These are phyloP conservation scores for Chlorella ohadii DNA, from an alignment of 139 green algal genomes.

Conservation along the genomic window DNA sequence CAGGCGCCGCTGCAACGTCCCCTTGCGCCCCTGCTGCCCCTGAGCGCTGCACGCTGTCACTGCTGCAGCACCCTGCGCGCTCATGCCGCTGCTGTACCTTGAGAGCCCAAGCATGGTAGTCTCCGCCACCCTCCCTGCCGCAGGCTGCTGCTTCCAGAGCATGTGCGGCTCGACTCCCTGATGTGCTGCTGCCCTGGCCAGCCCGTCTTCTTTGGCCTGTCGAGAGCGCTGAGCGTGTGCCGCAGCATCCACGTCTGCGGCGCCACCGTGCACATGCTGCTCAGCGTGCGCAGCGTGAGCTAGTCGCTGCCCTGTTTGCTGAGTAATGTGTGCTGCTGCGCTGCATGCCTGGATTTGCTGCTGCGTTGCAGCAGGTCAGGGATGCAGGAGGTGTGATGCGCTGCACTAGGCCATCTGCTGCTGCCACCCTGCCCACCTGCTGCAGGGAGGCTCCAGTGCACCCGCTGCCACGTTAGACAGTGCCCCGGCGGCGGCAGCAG, in stretches of 20 bases:
- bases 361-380: no score
- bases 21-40: neutral
- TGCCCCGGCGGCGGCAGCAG: no score
- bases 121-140: neutral
- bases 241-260: neutral
- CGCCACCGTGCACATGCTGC: neutral
- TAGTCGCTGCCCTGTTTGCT: no score
- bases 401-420: no score
- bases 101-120: neutral
- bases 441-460: no score
- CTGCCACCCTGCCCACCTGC: no score
- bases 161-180: neutral
- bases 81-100: no score
- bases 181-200: neutral
- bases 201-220: constrained; percentile 15
- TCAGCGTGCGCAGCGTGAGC: neutral
- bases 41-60: no score
- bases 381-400: no score
- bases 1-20: neutral
- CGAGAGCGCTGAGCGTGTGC: neutral
- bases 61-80: no score
- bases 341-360: neutral
- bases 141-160: constrained; percentile 5
- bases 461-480: neutral
- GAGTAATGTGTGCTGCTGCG: neutral